Evolutionary conservation across 441 rosid genomes (phyloP).

Genomic region (Capsella rubella): DNA sequence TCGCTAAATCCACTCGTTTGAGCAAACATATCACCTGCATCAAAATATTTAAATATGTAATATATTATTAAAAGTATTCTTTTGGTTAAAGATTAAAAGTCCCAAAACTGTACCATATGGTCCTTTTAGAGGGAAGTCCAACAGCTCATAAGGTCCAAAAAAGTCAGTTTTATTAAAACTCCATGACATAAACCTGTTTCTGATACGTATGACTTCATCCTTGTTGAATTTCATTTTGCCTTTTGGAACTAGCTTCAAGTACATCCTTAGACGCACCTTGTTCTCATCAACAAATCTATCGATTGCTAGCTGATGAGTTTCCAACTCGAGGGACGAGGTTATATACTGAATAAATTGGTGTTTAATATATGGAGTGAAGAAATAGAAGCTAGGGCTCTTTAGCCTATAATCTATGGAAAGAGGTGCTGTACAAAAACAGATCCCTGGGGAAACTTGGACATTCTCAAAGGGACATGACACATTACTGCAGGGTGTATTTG

Average conservation of each 20-base stretch:
- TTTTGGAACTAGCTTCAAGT: slow-evolving; percentile 70
- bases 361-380: slow-evolving; percentile 61
- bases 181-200: slow-evolving; percentile 66
- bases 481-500: slow-evolving; percentile 34
- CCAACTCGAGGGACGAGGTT: slow-evolving; percentile 56
- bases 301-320: slow-evolving; percentile 61
- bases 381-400: slow-evolving; percentile 90
- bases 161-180: slow-evolving; percentile 53
- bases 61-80: neutral
- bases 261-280: slow-evolving; percentile 71
- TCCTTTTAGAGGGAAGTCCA: slow-evolving; percentile 76
- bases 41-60: slow-evolving; percentile 15
- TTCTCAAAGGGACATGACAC: slow-evolving; percentile 62
- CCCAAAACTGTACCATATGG: slow-evolving; percentile 58
- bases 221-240: slow-evolving; percentile 46
- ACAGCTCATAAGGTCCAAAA: slow-evolving; percentile 90
- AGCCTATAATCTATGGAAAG: slow-evolving; percentile 80
- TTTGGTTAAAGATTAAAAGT: slow-evolving; percentile 2
- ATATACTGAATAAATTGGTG: slow-evolving; percentile 56
- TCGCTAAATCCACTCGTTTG: slow-evolving; percentile 45
- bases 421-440: slow-evolving; percentile 81
- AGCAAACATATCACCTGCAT: slow-evolving; percentile 15
- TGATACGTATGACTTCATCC: slow-evolving; percentile 67
- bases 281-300: slow-evolving; percentile 60
- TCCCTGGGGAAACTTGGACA: slow-evolving; percentile 57